phyloP scores from a whole-genome alignment of 2,329 filamentous ascomycete species.

The Colletotrichum sp. region DNA sequence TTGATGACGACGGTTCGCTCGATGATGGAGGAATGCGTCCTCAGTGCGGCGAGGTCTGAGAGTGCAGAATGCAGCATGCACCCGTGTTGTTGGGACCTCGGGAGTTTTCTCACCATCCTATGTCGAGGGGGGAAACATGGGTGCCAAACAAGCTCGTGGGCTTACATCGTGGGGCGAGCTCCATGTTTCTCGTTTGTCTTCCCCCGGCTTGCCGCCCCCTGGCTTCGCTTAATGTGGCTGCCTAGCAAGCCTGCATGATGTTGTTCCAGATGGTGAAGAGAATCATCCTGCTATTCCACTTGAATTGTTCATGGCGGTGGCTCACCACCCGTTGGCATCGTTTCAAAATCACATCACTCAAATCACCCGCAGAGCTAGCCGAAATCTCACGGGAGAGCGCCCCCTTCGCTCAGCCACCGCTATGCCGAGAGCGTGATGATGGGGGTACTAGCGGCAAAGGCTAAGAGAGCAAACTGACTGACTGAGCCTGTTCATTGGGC shows the following conservation, averaged over 20 bases:
- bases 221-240: neutral
- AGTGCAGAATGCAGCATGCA: neutral
- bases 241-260: neutral
- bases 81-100: neutral
- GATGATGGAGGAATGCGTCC: neutral
- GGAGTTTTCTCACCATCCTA: neutral
- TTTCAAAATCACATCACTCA: neutral
- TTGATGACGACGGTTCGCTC: neutral
- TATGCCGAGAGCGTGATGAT: neutral
- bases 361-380: neutral
- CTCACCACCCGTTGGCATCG: neutral
- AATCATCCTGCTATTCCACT: neutral
- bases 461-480: neutral
- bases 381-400: neutral
- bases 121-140: neutral
- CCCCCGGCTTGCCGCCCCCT: neutral
- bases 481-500: neutral
- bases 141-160: neutral
- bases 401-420: constrained; percentile 11
- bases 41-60: neutral
- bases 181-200: neutral
- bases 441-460: neutral
- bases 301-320: neutral
- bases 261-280: neutral
- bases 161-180: neutral